Evolutionary conservation across 768 basidiomycete genomes (phyloP).

Genomic region (Pleurotus pulmonarius): DNA sequence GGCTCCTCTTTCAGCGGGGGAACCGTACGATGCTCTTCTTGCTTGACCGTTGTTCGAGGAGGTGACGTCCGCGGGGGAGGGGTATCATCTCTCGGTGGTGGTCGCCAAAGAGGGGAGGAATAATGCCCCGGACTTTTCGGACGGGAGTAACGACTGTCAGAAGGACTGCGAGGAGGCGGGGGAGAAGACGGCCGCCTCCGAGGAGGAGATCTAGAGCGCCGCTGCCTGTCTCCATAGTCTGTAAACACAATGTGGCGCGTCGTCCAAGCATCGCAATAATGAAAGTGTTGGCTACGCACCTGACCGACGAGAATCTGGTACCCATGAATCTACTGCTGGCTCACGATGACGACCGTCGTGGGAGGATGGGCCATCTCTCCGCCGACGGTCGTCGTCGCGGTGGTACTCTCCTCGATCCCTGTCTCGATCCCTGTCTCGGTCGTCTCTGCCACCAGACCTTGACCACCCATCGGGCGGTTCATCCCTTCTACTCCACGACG

Average conservation of each 20-base stretch:
- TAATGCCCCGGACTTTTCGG: neutral
- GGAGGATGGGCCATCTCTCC: constrained; percentile 17
- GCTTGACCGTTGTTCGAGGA: neutral
- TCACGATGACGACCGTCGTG: constrained; percentile 15
- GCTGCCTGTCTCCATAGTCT: neutral
- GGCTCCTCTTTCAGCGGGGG: no score
- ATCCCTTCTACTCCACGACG: neutral
- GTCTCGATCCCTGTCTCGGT: constrained; percentile 16
- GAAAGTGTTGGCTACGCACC: neutral
- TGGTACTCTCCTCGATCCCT: constrained; percentile 19
- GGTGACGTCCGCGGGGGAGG: constrained; percentile 5
- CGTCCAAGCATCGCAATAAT: neutral
- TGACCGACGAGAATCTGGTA: constrained; percentile 1
- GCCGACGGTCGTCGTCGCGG: constrained; percentile 17
- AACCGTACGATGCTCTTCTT: neutral
- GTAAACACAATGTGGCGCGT: neutral
- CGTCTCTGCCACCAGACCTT: neutral
- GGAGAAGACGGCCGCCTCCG: constrained; percentile 17
- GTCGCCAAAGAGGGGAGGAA: constrained; percentile 4
- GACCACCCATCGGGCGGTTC: neutral
- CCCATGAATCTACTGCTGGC: neutral
- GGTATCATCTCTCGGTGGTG: constrained; percentile 17
- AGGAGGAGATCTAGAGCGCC: constrained; percentile 18
- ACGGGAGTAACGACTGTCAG: neutral
- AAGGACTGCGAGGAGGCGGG: neutral